Conservation (phyloP, 352 stramenopile genomes). For the Globisporangium alternatum region DNA sequence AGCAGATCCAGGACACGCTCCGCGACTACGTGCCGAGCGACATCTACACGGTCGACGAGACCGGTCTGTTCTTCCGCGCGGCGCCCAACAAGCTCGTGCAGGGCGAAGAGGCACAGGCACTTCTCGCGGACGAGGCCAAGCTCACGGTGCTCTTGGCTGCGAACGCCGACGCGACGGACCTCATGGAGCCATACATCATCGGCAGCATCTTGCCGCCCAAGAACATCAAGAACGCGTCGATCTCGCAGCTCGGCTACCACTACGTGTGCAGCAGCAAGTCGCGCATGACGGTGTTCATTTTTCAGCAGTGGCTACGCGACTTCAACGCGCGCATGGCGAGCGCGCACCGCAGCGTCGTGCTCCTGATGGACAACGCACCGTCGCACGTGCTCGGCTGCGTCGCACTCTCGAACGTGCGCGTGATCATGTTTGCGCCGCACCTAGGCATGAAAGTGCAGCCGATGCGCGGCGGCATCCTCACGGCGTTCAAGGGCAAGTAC, state of each 20-base stretch:
- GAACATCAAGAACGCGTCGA: slow-evolving; percentile 77
- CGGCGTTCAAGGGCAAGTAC: slow-evolving; percentile 86
- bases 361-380: slow-evolving; percentile 85
- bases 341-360: slow-evolving; percentile 75
- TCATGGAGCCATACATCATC: slow-evolving; percentile 87
- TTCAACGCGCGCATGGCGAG: slow-evolving; percentile 87
- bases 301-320: slow-evolving; percentile 85
- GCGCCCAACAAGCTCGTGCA: slow-evolving; percentile 84
- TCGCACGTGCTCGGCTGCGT: slow-evolving; percentile 81
- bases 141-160: slow-evolving; percentile 71
- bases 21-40: slow-evolving; percentile 80
- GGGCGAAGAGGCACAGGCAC: slow-evolving; percentile 70
- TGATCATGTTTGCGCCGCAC: slow-evolving; percentile 83
- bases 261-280: slow-evolving; percentile 83
- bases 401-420: slow-evolving; percentile 81
- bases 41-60: slow-evolving; percentile 87
- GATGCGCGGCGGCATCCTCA: slow-evolving; percentile 80
- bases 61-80: slow-evolving; percentile 81
- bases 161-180: slow-evolving; percentile 75
- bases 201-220: slow-evolving; percentile 68
- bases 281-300: slow-evolving; percentile 88
- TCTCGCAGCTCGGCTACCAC: slow-evolving; percentile 81
- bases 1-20: slow-evolving; percentile 85
- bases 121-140: slow-evolving; percentile 69
- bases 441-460: slow-evolving; percentile 85